Percentiles rank a stretch among this genome's conserved stretches.
These are phyloP conservation scores for Vitis hybrid DNA, from an alignment of 177 flowering plant genomes.

Conservation along the genomic window DNA sequence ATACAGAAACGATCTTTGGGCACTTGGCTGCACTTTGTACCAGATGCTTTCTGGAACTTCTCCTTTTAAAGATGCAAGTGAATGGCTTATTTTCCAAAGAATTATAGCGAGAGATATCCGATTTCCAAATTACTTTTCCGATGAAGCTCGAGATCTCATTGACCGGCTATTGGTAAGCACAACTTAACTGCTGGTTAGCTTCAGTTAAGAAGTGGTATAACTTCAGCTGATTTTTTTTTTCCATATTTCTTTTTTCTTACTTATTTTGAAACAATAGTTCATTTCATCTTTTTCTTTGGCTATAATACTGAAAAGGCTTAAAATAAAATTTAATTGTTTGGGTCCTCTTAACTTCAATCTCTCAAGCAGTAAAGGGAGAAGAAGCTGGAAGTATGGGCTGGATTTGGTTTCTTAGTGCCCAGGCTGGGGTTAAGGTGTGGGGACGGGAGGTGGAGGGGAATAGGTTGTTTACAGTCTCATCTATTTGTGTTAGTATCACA, in stretches of 20 bases:
- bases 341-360: not conserved
- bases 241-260: not conserved
- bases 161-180: conserved; percentile 79
- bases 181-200: not conserved
- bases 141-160: conserved; percentile 82
- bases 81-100: conserved; percentile 98
- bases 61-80: conserved; percentile 99
- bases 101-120: conserved; percentile 90
- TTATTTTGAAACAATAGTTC: not conserved
- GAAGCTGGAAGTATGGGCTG: not conserved
- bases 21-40: conserved; percentile 98
- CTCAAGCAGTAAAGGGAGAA: not conserved
- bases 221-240: not conserved
- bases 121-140: conserved; percentile 85
- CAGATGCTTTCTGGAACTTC: conserved; percentile 99
- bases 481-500: too few relatives aligned
- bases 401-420: too few relatives aligned
- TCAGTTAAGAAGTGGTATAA: not conserved
- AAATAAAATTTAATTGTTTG: not conserved
- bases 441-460: too few relatives aligned
- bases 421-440: too few relatives aligned
- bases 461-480: too few relatives aligned
- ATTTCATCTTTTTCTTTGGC: not conserved
- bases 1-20: conserved; percentile 99
- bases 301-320: not conserved